Evolutionary conservation across 139 green algal species (phyloP), one percentile per base, ranked within the genome.

Genomic region (Chlamydomonas schloesseri): DNA sequence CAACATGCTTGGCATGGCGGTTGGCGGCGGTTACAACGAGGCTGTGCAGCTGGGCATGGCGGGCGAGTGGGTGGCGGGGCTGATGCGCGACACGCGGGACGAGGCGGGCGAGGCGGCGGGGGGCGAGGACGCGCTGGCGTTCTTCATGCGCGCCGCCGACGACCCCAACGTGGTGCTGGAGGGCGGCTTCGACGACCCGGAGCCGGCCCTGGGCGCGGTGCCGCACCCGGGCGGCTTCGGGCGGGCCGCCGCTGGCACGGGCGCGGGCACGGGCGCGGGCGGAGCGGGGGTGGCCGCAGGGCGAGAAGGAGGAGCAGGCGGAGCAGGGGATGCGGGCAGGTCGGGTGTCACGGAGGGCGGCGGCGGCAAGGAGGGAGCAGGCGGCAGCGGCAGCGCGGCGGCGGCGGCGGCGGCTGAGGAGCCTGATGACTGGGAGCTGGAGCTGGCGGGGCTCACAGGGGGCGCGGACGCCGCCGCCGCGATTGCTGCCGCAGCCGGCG

Each of bases 51-150:
- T 70, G 23, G 79, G 79, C 46, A 85, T 85, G 79, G 79, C 37
- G 15, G 79, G 79, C 46, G 79, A 85, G 50, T 85, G 79, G 79
- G 79, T 85, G 46, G 28, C 65, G 2, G 67, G 67, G 18, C 65
- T 85, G 37, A 57, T 69, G 46, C 34, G 37, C 5, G 46, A 28
- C 14, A 31, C 18, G 65, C n/a, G n/a, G 65, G n/a, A 8, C 8
- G 64, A 36, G 36, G 67, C 67, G 47, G 62, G 34, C 23, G 42
- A 50, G 42, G 42, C 42, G 42, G 42, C 42, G 42, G 42, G 42
- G 6, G 42, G 42, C 42, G 70, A 75, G 34, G 77, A 74, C 77
- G 77, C 70, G 26, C n/a, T 85, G 23, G 67, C 23, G 13, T 47
- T 70, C 4, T 60, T 85, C 24, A 34, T 76, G 31, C 67, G 47